Conservation (phyloP, 768 basidiomycete species). For the Harrya chromipes region DNA sequence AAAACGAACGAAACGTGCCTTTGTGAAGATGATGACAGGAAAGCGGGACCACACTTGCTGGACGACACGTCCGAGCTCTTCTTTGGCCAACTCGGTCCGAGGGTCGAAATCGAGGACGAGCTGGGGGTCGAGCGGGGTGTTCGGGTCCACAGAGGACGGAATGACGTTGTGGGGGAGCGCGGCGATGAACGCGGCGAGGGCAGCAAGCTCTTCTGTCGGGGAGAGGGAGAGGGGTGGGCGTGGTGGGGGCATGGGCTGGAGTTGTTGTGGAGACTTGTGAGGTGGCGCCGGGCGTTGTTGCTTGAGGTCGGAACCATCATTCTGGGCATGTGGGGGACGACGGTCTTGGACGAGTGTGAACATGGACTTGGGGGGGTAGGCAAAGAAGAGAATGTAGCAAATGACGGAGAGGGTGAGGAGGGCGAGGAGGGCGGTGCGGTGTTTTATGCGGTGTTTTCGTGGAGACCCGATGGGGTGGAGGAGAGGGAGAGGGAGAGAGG, state of each 20-base stretch:
- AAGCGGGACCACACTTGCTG: constrained; percentile 68
- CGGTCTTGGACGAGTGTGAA: constrained; percentile 23
- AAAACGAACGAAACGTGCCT: constrained; percentile 41
- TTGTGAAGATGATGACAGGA: constrained; percentile 73
- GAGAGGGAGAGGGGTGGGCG: constrained; percentile 47
- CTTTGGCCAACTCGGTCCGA: constrained; percentile 52
- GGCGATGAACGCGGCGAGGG: constrained; percentile 69
- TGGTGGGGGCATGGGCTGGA: constrained; percentile 12
- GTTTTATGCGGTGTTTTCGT: constrained; percentile 40
- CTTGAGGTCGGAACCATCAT: constrained; percentile 25
- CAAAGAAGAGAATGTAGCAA: constrained; percentile 54
- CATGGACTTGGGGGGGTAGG: constrained; percentile 37
- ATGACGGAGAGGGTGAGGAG: constrained; percentile 52
- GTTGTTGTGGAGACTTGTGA: constrained; percentile 4
- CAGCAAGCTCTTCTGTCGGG: constrained; percentile 64
- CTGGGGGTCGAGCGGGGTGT: constrained; percentile 68
- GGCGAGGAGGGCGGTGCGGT: constrained; percentile 53
- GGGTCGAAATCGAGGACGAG: constrained; percentile 84
- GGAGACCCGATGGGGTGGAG: constrained; percentile 19
- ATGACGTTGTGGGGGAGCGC: constrained; percentile 75
- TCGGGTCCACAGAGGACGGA: constrained; percentile 61
- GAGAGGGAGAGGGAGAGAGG: constrained; percentile 34
- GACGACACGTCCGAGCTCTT: constrained; percentile 59
- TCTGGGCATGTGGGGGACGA: constrained; percentile 1
- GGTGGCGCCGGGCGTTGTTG: constrained; percentile 16